These are phyloP conservation scores for Cucurbitaria berberidis DNA, from an alignment of 2,329 filamentous ascomycete species.

Conservation along the genomic window DNA sequence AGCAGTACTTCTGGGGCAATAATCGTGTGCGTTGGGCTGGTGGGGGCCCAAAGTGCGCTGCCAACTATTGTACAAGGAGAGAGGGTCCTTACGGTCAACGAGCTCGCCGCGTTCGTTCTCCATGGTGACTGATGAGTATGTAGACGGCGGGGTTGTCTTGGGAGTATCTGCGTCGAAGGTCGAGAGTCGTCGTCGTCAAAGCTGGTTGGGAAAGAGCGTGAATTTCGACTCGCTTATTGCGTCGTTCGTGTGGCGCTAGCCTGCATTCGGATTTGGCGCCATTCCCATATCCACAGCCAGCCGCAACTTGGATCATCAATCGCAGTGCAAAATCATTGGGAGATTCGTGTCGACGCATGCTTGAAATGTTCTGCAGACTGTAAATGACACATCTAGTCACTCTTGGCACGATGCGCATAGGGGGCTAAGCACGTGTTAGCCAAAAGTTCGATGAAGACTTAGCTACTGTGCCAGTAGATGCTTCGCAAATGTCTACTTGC, in stretches of 20 bases:
- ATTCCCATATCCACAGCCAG: too few relatives aligned
- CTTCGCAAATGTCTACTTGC: too few relatives aligned
- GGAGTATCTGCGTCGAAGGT: slow-evolving; percentile 33
- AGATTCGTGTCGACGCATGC: too few relatives aligned
- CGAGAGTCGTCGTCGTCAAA: slow-evolving; percentile 34
- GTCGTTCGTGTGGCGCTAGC: slow-evolving; percentile 7
- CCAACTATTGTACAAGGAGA: neutral
- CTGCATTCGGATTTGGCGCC: neutral
- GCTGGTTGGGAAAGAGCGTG: slow-evolving; percentile 15
- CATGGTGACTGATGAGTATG: slow-evolving; percentile 68
- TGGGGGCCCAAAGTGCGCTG: neutral
- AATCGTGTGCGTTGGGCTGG: slow-evolving; percentile 65
- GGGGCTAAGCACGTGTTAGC: too few relatives aligned
- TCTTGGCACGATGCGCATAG: too few relatives aligned
- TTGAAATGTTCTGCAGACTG: too few relatives aligned
- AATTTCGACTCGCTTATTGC: slow-evolving; percentile 23
- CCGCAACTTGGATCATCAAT: too few relatives aligned
- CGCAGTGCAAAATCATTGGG: too few relatives aligned
- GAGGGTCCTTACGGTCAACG: slow-evolving; percentile 71
- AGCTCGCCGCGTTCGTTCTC: slow-evolving; percentile 99
- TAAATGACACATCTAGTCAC: too few relatives aligned
- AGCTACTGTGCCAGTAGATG: too few relatives aligned
- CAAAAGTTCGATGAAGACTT: too few relatives aligned
- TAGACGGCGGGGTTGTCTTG: slow-evolving; percentile 33
- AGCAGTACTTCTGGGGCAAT: slow-evolving; percentile 13